Percentiles rank a stretch among this genome's conserved stretches.
These are phyloP conservation scores for Haplosporangium gracile DNA, from an alignment of 192 early-diverging fungal species.

Conservation along the genomic window DNA sequence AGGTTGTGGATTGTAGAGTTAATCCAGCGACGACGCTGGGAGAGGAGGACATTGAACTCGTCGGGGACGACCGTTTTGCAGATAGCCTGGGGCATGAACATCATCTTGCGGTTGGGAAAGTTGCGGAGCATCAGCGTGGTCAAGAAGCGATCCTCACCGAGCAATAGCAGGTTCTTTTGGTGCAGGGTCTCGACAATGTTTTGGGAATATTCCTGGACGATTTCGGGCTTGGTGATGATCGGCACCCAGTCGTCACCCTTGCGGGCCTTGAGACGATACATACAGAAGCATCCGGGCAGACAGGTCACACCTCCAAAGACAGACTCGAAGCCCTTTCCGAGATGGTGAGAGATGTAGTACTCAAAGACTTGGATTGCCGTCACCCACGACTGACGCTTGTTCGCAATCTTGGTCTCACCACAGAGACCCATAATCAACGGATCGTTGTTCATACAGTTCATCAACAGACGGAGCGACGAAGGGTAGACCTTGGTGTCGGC, in stretches of 20 bases:
- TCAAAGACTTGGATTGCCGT: slow-evolving; percentile 98
- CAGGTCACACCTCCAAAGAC: slow-evolving; percentile 99
- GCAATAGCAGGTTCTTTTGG: slow-evolving; percentile 88
- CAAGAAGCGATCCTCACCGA: slow-evolving; percentile 94
- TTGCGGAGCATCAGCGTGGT: slow-evolving; percentile 91
- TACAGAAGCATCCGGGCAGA: slow-evolving; percentile 97
- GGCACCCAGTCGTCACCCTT: slow-evolving; percentile 86
- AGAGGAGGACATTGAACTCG: slow-evolving; percentile 84
- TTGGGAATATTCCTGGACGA: slow-evolving; percentile 87
- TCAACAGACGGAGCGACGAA: slow-evolving; percentile 82
- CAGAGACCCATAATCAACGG: slow-evolving; percentile 95
- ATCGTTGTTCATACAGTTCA: slow-evolving; percentile 94
- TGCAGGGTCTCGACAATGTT: slow-evolving; percentile 87
- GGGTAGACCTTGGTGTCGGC: slow-evolving; percentile 91
- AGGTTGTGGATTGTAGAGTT: slow-evolving; percentile 97
- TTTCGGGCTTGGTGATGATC: slow-evolving; percentile 90
- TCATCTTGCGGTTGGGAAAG: slow-evolving; percentile 90
- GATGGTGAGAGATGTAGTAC: slow-evolving; percentile 98
- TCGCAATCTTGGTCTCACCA: slow-evolving; percentile 98
- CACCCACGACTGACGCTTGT: slow-evolving; percentile 92
- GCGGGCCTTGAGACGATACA: slow-evolving; percentile 95
- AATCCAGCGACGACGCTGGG: slow-evolving; percentile 96
- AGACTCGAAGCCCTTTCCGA: slow-evolving; percentile 95
- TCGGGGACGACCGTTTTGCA: slow-evolving; percentile 92
- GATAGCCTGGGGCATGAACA: slow-evolving; percentile 87